phyloP scores from a whole-genome alignment of 2,329 filamentous ascomycete species.

The Xylaria multiplex region DNA sequence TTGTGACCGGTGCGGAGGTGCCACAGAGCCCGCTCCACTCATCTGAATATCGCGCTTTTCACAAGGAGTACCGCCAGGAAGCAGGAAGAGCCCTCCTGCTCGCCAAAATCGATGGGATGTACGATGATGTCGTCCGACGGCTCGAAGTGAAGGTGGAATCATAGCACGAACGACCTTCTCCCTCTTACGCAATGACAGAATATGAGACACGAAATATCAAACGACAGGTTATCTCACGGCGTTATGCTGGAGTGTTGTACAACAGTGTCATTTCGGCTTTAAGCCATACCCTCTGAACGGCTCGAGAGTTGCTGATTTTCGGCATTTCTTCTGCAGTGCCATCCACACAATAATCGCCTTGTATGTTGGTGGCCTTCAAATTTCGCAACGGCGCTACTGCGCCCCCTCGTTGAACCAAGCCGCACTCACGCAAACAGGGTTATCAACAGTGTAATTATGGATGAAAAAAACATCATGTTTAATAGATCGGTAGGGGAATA shows the following conservation, averaged over 20 bases:
- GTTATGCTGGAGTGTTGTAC: slow-evolving; percentile 31
- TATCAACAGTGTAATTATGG: slow-evolving; percentile 11
- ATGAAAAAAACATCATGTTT: slow-evolving; percentile 10
- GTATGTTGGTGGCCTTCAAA: slow-evolving; percentile 8
- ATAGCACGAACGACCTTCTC: slow-evolving; percentile 13
- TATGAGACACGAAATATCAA: slow-evolving; percentile 16
- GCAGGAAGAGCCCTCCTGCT: slow-evolving; percentile 38
- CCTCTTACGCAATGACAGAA: not conserved
- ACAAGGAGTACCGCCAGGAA: slow-evolving; percentile 41
- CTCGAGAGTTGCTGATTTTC: slow-evolving; percentile 17
- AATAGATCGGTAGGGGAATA: slow-evolving; percentile 19
- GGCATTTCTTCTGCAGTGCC: slow-evolving; percentile 12
- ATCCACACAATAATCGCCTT: slow-evolving; percentile 2
- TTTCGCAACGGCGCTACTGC: slow-evolving; percentile 4
- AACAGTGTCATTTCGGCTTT: slow-evolving; percentile 33
- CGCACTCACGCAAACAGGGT: slow-evolving; percentile 16
- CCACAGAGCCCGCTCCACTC: slow-evolving; percentile 37
- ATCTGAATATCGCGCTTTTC: slow-evolving; percentile 39
- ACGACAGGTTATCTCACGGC: slow-evolving; percentile 24
- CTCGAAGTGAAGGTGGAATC: slow-evolving; percentile 36
- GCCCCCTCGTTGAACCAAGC: slow-evolving; percentile 4
- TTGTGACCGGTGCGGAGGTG: slow-evolving; percentile 40
- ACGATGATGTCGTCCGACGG: slow-evolving; percentile 39
- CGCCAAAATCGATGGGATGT: slow-evolving; percentile 39
- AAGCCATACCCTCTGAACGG: slow-evolving; percentile 16